Base-by-base conservation (phyloP, 345 rosid species). In the Citrus hindsii region DNA sequence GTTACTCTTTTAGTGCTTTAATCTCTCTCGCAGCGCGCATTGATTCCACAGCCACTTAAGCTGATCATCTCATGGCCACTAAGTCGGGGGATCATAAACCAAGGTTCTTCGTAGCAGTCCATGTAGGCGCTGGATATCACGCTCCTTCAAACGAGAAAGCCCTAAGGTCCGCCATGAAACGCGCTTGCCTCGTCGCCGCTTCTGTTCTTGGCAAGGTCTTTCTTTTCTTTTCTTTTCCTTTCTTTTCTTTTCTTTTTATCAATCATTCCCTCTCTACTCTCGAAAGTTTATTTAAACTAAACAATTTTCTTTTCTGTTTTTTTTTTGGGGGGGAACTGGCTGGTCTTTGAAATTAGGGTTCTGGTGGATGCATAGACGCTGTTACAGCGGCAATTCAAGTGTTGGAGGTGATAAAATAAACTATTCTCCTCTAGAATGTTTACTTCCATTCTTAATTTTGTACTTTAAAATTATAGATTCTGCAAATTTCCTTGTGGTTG, bases 91-190 rank as follows among this genome's bases (percentile, higher is more conserved):
- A 81, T n/a, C 79, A 78, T 75, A 84, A 76, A 35, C 87, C 89
- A 28, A 90, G 93, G 30, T 96, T 91, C 88, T 94, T 96, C 85
- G 94, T 96, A 73, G 97, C 98, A 1, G 92, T 96, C 63, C 99
- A 94, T 80, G 98, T 94, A 32, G 99, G 99, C 18, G 99, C 99
- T 0, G 99, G 98, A 13, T 91, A 87, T 76, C 99, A 92, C 85
- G 81, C 97, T 40, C 82, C 81, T 67, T 81, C 91, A 9, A 90
- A 87, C 62, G 98, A 96, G 86, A 96, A 90, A 83, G 83, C 91
- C 77, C 88, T 94, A 4, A 86, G 92, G 80, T 89, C 89, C 61
- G 98, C 90, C 82, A 96, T 96, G 91, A 92, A 87, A 80, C 98
- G 98, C 59, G 95, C 99, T 81, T 92, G 99, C 80, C 79, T 90